phyloP scores from a whole-genome alignment of 2,329 filamentous ascomycete genomes.

The Amesomyces nigricolor region DNA sequence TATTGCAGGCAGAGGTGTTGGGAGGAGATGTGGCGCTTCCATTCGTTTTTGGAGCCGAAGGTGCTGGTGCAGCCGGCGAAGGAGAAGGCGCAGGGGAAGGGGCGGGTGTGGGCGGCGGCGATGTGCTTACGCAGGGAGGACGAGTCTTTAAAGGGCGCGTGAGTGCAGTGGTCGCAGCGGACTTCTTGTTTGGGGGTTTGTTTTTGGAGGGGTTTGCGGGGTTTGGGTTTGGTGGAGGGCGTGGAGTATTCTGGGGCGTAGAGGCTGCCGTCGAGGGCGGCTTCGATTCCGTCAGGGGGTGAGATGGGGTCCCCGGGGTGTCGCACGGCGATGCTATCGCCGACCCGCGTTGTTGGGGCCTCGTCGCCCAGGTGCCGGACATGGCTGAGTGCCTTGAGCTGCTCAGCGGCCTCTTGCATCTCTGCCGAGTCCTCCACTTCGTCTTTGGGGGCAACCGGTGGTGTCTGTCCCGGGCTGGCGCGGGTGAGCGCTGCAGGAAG shows the following conservation, averaged over 20 bases:
- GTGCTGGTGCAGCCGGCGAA: slow-evolving; percentile 77
- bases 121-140: slow-evolving; percentile 62
- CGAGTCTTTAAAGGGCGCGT: slow-evolving; percentile 61
- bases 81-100: slow-evolving; percentile 80
- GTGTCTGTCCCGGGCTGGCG: slow-evolving; percentile 28
- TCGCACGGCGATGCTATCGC: slow-evolving; percentile 29
- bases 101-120: slow-evolving; percentile 62
- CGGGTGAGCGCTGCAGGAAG: slow-evolving; percentile 14
- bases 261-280: slow-evolving; percentile 36
- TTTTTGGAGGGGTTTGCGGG: slow-evolving; percentile 44
- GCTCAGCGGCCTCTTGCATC: slow-evolving; percentile 63
- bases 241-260: slow-evolving; percentile 33
- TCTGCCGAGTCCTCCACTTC: slow-evolving; percentile 60
- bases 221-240: slow-evolving; percentile 38
- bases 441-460: slow-evolving; percentile 36
- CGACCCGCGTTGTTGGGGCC: slow-evolving; percentile 20
- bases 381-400: slow-evolving; percentile 60
- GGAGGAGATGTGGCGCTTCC: slow-evolving; percentile 90
- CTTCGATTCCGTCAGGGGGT: slow-evolving; percentile 37
- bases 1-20: slow-evolving; percentile 73
- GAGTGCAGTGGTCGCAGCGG: slow-evolving; percentile 55
- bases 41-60: slow-evolving; percentile 93
- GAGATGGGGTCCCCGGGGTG: slow-evolving; percentile 38
- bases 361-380: slow-evolving; percentile 52
- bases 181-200: slow-evolving; percentile 53